Evolutionary conservation across 2,329 filamentous ascomycete genomes (phyloP).

Genomic region (Scortechinia acanthostroma): DNA sequence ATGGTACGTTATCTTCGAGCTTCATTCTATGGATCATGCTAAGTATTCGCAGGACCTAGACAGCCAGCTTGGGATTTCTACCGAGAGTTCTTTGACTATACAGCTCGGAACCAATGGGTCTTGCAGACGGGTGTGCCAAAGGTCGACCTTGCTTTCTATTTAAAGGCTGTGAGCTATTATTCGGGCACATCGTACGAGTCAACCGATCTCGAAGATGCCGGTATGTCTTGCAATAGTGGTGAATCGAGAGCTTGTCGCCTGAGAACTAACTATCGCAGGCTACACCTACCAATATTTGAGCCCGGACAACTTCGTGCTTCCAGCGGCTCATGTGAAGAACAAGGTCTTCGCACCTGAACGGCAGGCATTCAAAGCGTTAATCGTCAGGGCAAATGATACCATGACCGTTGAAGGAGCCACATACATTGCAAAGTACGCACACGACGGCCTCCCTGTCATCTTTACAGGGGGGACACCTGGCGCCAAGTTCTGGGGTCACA

Average conservation of each 20-base stretch:
- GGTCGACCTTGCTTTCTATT: constrained; percentile 30
- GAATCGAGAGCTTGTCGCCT: too few relatives aligned
- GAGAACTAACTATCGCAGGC: constrained; percentile 15
- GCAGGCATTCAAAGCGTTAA: constrained; percentile 30
- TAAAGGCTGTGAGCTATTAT: constrained; percentile 9
- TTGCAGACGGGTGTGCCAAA: constrained; percentile 26
- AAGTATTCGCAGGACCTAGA: too few relatives aligned
- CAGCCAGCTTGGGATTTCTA: constrained; percentile 32
- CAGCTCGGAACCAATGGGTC: constrained; percentile 24
- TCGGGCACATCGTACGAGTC: constrained; percentile 1
- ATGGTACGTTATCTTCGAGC: too few relatives aligned
- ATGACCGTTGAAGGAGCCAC: constrained; percentile 21
- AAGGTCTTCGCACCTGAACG: constrained; percentile 24
- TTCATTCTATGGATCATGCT: too few relatives aligned
- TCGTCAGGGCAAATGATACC: constrained; percentile 23
- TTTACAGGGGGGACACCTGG: constrained; percentile 23
- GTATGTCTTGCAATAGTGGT: constrained; percentile 4
- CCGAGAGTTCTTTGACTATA: constrained; percentile 22
- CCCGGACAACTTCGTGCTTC: constrained; percentile 30
- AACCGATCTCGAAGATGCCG: constrained; percentile 4
- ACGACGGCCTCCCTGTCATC: constrained; percentile 29
- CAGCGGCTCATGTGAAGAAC: constrained; percentile 22
- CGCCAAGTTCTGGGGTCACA: constrained; percentile 9
- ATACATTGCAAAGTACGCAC: constrained; percentile 21
- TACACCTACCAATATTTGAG: constrained; percentile 34